These are phyloP conservation scores for Yarrowia galli DNA, from an alignment of 1,139 yeast species.

Conservation along the genomic window DNA sequence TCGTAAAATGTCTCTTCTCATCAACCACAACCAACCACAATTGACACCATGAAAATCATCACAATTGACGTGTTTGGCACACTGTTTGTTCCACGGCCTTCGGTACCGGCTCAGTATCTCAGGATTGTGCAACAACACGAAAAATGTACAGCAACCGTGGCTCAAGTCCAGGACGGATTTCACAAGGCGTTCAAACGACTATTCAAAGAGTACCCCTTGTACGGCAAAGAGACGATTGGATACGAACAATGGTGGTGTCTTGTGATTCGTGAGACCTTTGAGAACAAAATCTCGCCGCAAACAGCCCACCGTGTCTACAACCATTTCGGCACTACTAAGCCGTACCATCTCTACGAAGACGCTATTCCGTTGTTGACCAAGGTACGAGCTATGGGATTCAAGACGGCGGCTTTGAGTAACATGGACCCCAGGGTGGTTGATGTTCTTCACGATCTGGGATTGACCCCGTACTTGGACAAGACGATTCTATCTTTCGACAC, in stretches of 20 bases:
- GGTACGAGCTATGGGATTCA: background rate
- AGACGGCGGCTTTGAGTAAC: slow-evolving; percentile 7
- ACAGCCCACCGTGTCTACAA: slow-evolving; percentile 3
- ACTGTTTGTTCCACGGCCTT: slow-evolving; percentile 10
- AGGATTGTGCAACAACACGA: slow-evolving; percentile 2
- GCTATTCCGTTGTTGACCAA: slow-evolving; percentile 4
- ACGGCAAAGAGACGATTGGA: slow-evolving; percentile 12
- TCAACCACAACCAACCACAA: background rate
- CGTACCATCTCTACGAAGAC: slow-evolving; percentile 18
- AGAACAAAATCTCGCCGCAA: background rate
- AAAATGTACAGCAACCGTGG: background rate
- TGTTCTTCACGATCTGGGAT: background rate
- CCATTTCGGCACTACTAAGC: background rate
- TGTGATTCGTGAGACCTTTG: slow-evolving; percentile 9
- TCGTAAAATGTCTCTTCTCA: too few species aligned
- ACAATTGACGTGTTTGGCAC: slow-evolving; percentile 27
- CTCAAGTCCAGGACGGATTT: slow-evolving; percentile 2
- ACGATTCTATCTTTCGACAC: slow-evolving; percentile 13
- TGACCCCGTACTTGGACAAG: background rate
- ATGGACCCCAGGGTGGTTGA: slow-evolving; percentile 5
- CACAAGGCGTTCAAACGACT: slow-evolving; percentile 14
- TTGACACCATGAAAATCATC: slow-evolving; percentile 7
- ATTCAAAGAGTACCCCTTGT: slow-evolving; percentile 4
- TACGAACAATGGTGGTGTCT: slow-evolving; percentile 18
- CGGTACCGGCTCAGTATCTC: slow-evolving; percentile 23